Percentiles rank a stretch among this genome's conserved stretches.
phyloP scores from a whole-genome alignment of 805 yeast genomes.

The Wickerhamiella nectarea region DNA sequence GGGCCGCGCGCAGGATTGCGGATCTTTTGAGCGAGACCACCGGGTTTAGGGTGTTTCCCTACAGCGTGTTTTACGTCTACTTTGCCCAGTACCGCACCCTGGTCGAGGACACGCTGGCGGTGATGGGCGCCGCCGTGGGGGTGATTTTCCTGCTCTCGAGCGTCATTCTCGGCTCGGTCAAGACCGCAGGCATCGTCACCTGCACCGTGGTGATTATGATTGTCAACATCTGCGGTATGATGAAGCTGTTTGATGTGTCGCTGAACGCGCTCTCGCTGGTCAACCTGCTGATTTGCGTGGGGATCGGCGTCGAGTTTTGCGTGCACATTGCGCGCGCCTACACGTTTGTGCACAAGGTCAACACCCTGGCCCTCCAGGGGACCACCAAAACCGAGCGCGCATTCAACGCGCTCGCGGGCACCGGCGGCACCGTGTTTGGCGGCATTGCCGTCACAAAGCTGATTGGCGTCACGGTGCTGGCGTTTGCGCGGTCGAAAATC shows the following conservation, averaged over 20 bases:
- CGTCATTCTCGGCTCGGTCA: slow-evolving; percentile 50
- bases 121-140: slow-evolving; percentile 32
- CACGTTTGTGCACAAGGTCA: slow-evolving; percentile 33
- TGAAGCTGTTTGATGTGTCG: slow-evolving; percentile 62
- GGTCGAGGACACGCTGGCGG: slow-evolving; percentile 35
- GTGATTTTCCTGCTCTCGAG: slow-evolving; percentile 31
- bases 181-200: slow-evolving; percentile 43
- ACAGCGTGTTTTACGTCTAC: slow-evolving; percentile 84
- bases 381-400: slow-evolving; percentile 27
- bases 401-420: slow-evolving; percentile 49
- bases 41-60: slow-evolving; percentile 60
- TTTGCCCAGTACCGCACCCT: slow-evolving; percentile 77
- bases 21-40: slow-evolving; percentile 31
- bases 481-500: slow-evolving; percentile 75
- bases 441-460: slow-evolving; percentile 86
- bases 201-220: slow-evolving; percentile 50
- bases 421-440: slow-evolving; percentile 83
- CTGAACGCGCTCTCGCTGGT: slow-evolving; percentile 84
- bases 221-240: slow-evolving; percentile 62
- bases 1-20: slow-evolving; percentile 54
- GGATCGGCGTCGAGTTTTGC: slow-evolving; percentile 87
- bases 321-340: slow-evolving; percentile 75
- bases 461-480: slow-evolving; percentile 74
- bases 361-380: slow-evolving; percentile 23
- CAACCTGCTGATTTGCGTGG: slow-evolving; percentile 81